Conservation (phyloP, 306 rosid genomes). For the Vicia faba region DNA sequence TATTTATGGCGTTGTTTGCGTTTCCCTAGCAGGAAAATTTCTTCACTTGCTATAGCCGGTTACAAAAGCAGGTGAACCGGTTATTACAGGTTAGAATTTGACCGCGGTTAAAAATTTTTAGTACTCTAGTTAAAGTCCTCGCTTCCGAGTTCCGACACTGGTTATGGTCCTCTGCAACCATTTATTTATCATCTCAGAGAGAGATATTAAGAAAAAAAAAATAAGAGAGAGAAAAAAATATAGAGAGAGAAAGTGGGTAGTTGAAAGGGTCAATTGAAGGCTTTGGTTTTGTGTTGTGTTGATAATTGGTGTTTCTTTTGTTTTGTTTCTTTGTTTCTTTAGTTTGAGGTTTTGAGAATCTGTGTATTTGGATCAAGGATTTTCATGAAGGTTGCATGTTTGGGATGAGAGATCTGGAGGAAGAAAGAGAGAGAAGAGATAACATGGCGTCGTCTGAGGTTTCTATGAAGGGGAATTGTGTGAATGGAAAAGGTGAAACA, state of each 20-base stretch:
- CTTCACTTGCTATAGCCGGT: conserved; percentile 49
- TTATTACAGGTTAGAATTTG: conserved; percentile 51
- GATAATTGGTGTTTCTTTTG: conserved; percentile 33
- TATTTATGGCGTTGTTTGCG: conserved; percentile 41
- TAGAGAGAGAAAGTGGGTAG: neutral
- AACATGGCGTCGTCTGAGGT: conserved; percentile 71
- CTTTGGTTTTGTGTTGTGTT: conserved; percentile 3
- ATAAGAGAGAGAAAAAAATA: neutral
- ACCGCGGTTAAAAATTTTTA: conserved; percentile 68
- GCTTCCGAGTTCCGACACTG: conserved; percentile 55
- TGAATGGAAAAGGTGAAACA: conserved; percentile 53
- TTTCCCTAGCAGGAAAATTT: conserved; percentile 13
- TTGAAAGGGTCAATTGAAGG: conserved; percentile 31
- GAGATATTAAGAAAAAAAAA: neutral
- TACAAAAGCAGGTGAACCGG: conserved; percentile 33
- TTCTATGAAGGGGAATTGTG: conserved; percentile 54
- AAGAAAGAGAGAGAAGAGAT: neutral
- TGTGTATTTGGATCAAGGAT: neutral
- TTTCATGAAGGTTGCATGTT: conserved; percentile 12
- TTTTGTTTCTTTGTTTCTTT: too few relatives aligned
- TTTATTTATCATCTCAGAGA: conserved; percentile 30
- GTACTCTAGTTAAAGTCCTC: conserved; percentile 52
- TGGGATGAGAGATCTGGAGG: conserved; percentile 59
- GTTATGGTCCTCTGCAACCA: conserved; percentile 38
- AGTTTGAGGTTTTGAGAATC: too few relatives aligned